Base-by-base conservation (phyloP, 179 eudicot species). In the Carnegiea gigantea region DNA sequence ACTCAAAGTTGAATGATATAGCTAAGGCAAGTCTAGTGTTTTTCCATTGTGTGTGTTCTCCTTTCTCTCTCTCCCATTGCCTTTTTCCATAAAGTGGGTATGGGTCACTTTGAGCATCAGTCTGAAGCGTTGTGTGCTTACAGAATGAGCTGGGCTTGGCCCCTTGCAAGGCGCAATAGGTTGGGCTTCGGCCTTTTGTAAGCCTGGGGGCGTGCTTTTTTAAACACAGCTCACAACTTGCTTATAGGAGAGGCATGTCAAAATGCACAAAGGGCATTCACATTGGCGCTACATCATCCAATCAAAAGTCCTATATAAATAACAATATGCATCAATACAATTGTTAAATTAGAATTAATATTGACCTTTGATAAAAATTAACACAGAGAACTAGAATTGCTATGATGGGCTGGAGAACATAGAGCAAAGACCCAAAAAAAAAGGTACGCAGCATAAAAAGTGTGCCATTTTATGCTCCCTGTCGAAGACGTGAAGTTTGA, bases 171-270 rank as follows among this genome's bases (percentile, higher is more conserved):
- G 36, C 36, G 36, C 36, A 1, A 33, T 33, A 33, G 36, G 36
- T 33, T 33, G 36, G 36, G 36, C 3, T 33, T 33, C 36, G 2
- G 36, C 3, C 3, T 2, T 33, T 33, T 33, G 36, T 33, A 2
- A 2, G 3, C 36, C 3, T 33, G 3, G 36, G 3, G 36, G 36
- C 36, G 3, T 33, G 36, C 36, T 33, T 33, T 33, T 33, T 33
- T 33, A 33, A 33, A 33, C 36, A 33, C 36, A 13, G 53, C 53
- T 49, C 18, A 17, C 57, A 51, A 51, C 4, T 51, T 11, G 18
- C 57, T 10, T 28, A 15, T 33, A 33, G 73, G 73, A 70, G 26
- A 70, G 73, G 73, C 73, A 70, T 33, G 73, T 67, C 73, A 70
- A 70, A 36, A 7, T 30, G 46, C 46, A 70, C 11, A 70, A 17